A percentile compares a stretch with the other conserved stretches of the same genome.
Conservation (phyloP, 305 asterid species). For the Plantago rigida region DNA sequence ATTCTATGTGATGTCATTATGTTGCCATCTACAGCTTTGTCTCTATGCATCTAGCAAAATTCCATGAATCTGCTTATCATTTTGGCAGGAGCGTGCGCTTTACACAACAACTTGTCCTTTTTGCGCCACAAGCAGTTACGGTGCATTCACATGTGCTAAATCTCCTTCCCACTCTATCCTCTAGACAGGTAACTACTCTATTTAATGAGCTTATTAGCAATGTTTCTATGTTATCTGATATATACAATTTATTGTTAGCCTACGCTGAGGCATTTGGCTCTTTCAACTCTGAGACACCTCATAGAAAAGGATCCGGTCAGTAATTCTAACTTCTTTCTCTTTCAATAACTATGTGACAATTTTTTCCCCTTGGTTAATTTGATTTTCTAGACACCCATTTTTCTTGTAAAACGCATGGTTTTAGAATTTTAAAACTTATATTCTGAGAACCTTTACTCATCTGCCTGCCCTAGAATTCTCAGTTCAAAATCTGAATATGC, state of each 20-base stretch:
- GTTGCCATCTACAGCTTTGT: too few relatives aligned
- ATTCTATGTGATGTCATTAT: too few relatives aligned
- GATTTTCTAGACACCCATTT: slow-evolving; percentile 3
- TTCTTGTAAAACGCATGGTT: neutral
- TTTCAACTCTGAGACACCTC: slow-evolving; percentile 91
- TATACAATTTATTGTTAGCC: slow-evolving; percentile 56
- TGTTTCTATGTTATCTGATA: slow-evolving; percentile 26
- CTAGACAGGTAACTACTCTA: slow-evolving; percentile 69
- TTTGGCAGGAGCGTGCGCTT: slow-evolving; percentile 79
- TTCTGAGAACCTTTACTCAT: too few relatives aligned
- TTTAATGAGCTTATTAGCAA: slow-evolving; percentile 20
- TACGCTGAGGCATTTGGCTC: slow-evolving; percentile 79
- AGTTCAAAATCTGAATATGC: slow-evolving; percentile 18
- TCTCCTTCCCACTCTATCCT: slow-evolving; percentile 87
- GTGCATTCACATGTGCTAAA: slow-evolving; percentile 89
- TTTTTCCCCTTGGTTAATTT: slow-evolving; percentile 5
- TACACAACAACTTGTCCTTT: slow-evolving; percentile 92
- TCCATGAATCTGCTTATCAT: slow-evolving; percentile 23
- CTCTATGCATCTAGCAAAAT: neutral
- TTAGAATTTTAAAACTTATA: too few relatives aligned
- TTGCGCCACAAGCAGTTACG: slow-evolving; percentile 94
- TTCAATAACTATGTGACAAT: slow-evolving; percentile 18
- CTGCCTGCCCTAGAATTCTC: too few relatives aligned
- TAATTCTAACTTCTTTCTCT: slow-evolving; percentile 22
- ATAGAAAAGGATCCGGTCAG: slow-evolving; percentile 98